Conservation (phyloP, 169 alveolate species). For the Perkinsus marinus region DNA sequence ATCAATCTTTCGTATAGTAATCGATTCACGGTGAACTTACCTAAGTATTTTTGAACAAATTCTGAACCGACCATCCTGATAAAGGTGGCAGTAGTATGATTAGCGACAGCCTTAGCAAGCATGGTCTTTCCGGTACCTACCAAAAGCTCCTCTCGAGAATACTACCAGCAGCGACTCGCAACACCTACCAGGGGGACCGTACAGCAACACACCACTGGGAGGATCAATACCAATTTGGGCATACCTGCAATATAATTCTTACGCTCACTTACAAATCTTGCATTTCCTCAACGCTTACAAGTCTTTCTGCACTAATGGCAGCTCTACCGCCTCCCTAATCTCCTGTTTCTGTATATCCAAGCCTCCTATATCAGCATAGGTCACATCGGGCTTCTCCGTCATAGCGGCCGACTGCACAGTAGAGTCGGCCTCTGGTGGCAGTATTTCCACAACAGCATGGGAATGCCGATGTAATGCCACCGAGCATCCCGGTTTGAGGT, state of each 20-base stretch:
- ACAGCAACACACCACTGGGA: slow-evolving; percentile 93
- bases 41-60: slow-evolving; percentile 96
- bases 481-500: slow-evolving; percentile 88
- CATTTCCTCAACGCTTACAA: slow-evolving; percentile 45
- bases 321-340: slow-evolving; percentile 95
- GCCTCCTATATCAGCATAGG: slow-evolving; percentile 96
- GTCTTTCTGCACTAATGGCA: slow-evolving; percentile 96
- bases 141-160: too few species aligned
- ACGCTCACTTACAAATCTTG: neutral
- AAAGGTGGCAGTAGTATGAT: slow-evolving; percentile 90
- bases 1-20: neutral
- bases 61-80: slow-evolving; percentile 97
- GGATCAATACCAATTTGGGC: slow-evolving; percentile 97
- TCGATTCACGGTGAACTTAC: neutral
- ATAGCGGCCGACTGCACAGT: slow-evolving; percentile 89
- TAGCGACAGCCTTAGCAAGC: slow-evolving; percentile 99
- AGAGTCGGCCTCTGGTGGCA: slow-evolving; percentile 98
- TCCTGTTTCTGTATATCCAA: slow-evolving; percentile 94
- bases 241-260: slow-evolving; percentile 9
- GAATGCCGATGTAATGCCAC: slow-evolving; percentile 98
- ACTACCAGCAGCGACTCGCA: neutral
- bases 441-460: slow-evolving; percentile 92
- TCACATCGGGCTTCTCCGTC: slow-evolving; percentile 95
- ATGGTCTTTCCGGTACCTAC: slow-evolving; percentile 91
- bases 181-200: slow-evolving; percentile 95